Conservation (phyloP, 257 asterid genomes). For the Fraxinus quadrangulata region DNA sequence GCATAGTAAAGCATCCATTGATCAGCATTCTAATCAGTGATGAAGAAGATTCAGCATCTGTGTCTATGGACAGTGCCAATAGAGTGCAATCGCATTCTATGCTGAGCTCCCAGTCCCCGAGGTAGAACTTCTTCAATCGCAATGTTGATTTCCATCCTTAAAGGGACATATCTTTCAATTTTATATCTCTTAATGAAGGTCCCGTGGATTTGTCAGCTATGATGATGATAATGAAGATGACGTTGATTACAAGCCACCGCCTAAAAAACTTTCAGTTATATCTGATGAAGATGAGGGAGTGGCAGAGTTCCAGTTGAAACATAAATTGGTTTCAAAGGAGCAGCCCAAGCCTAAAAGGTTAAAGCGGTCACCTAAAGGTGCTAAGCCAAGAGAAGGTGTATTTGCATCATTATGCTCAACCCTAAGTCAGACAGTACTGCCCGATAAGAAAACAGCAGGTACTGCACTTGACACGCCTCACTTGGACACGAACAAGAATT, state of each 20-base stretch:
- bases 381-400: constrained; percentile 73
- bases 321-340: constrained; percentile 59
- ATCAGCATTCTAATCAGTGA: constrained; percentile 48
- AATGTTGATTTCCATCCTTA: not conserved
- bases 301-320: constrained; percentile 63
- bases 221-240: constrained; percentile 96
- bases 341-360: constrained; percentile 70
- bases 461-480: constrained; percentile 32
- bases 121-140: constrained; percentile 44
- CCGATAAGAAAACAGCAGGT: constrained; percentile 49
- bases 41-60: constrained; percentile 94
- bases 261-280: constrained; percentile 48
- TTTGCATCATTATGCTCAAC: constrained; percentile 77
- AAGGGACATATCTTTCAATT: constrained; percentile 12
- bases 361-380: constrained; percentile 51
- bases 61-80: constrained; percentile 46
- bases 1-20: not conserved
- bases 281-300: constrained; percentile 60
- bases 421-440: constrained; percentile 53
- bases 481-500: constrained; percentile 33
- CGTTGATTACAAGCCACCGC: constrained; percentile 89
- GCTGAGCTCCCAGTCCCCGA: constrained; percentile 41
- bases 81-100: constrained; percentile 43
- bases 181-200: constrained; percentile 45
- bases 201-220: constrained; percentile 91